phyloP scores from a whole-genome alignment of 495 filamentous ascomycete species.

The Penicillium daleae region DNA sequence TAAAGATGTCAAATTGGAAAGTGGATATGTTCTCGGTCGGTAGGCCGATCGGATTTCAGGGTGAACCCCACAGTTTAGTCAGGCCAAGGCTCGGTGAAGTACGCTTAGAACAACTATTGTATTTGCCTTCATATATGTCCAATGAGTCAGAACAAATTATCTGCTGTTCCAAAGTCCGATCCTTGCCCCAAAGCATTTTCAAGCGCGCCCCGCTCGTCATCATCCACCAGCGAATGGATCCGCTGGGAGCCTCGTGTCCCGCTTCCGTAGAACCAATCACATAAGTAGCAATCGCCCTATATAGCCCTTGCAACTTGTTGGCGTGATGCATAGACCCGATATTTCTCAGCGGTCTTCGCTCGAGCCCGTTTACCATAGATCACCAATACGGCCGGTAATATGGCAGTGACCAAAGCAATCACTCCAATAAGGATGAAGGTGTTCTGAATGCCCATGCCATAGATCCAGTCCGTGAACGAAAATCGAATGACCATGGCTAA shows the following conservation, averaged over 20 bases:
- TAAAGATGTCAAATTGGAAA: neutral
- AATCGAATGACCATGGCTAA: constrained; percentile 22
- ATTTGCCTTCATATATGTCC: neutral
- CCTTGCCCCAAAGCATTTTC: neutral
- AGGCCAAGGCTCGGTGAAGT: neutral
- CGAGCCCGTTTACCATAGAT: constrained; percentile 21
- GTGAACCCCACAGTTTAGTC: neutral
- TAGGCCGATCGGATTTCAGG: neutral
- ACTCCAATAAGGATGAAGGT: constrained; percentile 23
- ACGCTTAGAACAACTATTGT: neutral
- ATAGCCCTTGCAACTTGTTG: constrained; percentile 13
- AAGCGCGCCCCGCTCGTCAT: neutral
- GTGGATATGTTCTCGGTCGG: neutral
- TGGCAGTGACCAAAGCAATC: constrained; percentile 14
- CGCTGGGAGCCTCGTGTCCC: neutral
- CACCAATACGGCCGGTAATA: constrained; percentile 19
- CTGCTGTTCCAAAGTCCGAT: neutral
- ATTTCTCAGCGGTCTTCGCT: constrained; percentile 14
- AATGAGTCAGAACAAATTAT: neutral
- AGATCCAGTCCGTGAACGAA: constrained; percentile 20
- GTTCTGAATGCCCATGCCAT: constrained; percentile 25
- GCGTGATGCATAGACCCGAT: constrained; percentile 11
- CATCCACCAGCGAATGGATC: neutral
- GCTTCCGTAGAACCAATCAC: neutral
- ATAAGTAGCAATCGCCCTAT: neutral